These are phyloP conservation scores for Solanum appendiculatum DNA, from an alignment of 257 asterid genomes.

Conservation along the genomic window DNA sequence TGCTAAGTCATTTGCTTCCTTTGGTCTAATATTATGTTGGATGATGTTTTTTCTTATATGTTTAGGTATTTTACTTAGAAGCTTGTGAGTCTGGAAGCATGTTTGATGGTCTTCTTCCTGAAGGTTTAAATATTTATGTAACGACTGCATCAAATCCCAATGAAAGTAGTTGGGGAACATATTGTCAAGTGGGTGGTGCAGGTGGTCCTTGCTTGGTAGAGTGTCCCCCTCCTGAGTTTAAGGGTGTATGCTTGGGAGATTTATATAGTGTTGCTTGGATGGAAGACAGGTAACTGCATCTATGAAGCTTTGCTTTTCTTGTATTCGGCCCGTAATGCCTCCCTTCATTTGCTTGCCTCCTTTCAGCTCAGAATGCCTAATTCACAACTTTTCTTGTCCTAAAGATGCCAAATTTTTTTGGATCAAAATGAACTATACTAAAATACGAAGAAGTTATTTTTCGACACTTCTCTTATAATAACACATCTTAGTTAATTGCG, in stretches of 20 bases:
- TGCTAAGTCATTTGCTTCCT: neutral
- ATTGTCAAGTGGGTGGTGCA: conserved; percentile 88
- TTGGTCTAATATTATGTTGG: neutral
- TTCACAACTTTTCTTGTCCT: neutral
- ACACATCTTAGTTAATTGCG: too few relatives aligned
- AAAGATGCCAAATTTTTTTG: neutral
- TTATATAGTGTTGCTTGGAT: conserved; percentile 94
- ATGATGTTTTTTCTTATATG: neutral
- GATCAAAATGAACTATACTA: too few relatives aligned
- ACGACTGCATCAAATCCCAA: conserved; percentile 93
- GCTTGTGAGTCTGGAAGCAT: conserved; percentile 97
- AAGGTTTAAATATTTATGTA: conserved; percentile 73
- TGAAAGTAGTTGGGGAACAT: conserved; percentile 96
- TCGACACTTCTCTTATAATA: too few relatives aligned
- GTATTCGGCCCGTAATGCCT: too few relatives aligned
- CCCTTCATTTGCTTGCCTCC: too few relatives aligned
- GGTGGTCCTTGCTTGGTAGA: conserved; percentile 54
- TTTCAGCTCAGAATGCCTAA: neutral
- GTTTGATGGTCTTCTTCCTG: conserved; percentile 87
- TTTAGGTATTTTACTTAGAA: conserved; percentile 82
- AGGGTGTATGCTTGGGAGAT: conserved; percentile 40
- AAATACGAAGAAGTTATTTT: too few relatives aligned
- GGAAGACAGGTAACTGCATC: conserved; percentile 60
- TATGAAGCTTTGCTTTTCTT: neutral
- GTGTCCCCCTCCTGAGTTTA: neutral